phyloP scores from a whole-genome alignment of 2,329 filamentous ascomycete genomes.

The Aspergillus luchuensis region DNA sequence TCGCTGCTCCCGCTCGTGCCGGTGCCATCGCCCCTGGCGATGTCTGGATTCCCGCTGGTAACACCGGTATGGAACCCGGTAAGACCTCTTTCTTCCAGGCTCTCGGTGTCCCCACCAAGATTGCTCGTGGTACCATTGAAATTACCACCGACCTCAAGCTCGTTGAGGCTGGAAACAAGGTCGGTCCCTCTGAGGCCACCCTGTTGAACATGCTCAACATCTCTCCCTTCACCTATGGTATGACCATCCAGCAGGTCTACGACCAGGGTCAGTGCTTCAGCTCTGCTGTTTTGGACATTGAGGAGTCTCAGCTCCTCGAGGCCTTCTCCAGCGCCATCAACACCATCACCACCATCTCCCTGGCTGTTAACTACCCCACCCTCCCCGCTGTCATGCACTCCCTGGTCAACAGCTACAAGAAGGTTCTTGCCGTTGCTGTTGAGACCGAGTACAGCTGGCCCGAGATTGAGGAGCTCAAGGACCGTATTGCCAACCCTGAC shows the following conservation, averaged over 20 bases:
- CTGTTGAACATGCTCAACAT: slow-evolving; percentile 99
- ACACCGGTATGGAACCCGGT: slow-evolving; percentile 99
- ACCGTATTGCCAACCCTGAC: slow-evolving; percentile 98
- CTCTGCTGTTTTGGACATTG: slow-evolving; percentile 83
- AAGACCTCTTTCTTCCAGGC: slow-evolving; percentile 99
- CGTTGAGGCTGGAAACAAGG: slow-evolving; percentile 87
- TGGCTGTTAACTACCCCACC: slow-evolving; percentile 93
- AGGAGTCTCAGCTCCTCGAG: slow-evolving; percentile 90
- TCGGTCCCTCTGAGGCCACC: slow-evolving; percentile 97
- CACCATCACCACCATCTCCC: slow-evolving; percentile 86
- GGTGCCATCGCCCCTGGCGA: slow-evolving; percentile 92
- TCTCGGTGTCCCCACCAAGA: slow-evolving; percentile 99
- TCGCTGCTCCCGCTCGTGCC: slow-evolving; percentile 95
- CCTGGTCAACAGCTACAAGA: slow-evolving; percentile 98
- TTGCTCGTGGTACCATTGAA: slow-evolving; percentile 99
- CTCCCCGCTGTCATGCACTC: slow-evolving; percentile 96
- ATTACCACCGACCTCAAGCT: slow-evolving; percentile 98
- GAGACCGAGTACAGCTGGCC: slow-evolving; percentile 92
- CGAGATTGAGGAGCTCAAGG: slow-evolving; percentile 96
- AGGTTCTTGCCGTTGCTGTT: slow-evolving; percentile 79
- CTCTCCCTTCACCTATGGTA: slow-evolving; percentile 99
- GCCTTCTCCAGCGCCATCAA: slow-evolving; percentile 77
- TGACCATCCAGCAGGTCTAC: slow-evolving; percentile 95
- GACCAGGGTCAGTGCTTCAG: slow-evolving; percentile 94
- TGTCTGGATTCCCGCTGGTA: slow-evolving; percentile 94